Conservation (phyloP, 2,329 filamentous ascomycete genomes). For the Apiospora kogelbergensis region DNA sequence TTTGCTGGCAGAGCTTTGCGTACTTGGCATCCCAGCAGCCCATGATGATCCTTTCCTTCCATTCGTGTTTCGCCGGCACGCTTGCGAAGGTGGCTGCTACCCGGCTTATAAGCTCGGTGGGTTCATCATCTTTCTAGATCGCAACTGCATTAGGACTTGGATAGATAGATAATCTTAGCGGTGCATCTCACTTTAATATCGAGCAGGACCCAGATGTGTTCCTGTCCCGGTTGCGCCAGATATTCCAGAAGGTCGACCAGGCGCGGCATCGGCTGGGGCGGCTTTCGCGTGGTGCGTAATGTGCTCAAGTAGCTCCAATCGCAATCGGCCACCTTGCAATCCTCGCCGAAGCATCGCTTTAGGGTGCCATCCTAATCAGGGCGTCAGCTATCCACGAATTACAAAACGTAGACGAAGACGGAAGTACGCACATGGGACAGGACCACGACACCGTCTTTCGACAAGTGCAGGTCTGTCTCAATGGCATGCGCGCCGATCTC, state of each 20-base stretch:
- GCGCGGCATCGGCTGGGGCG: conserved; percentile 71
- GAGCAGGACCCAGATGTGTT: conserved; percentile 76
- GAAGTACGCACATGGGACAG: conserved; percentile 67
- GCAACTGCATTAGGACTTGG: no score
- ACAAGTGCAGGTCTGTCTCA: conserved; percentile 86
- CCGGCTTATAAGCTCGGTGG: conserved; percentile 67
- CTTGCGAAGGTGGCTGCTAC: conserved; percentile 64
- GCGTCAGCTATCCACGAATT: neutral
- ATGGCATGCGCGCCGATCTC: conserved; percentile 75
- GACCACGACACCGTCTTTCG: conserved; percentile 80
- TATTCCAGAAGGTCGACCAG: conserved; percentile 74
- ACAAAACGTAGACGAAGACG: neutral
- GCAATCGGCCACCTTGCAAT: conserved; percentile 71
- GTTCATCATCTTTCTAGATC: conserved; percentile 65
- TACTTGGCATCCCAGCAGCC: conserved; percentile 82
- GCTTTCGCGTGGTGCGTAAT: conserved; percentile 65
- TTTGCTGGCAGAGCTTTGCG: conserved; percentile 59
- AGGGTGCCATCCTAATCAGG: conserved; percentile 65
- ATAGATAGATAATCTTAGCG: no score
- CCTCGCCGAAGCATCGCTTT: conserved; percentile 78
- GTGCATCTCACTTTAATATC: conserved; percentile 73
- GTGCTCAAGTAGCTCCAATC: conserved; percentile 72
- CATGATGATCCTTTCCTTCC: conserved; percentile 73
- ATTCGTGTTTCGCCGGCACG: conserved; percentile 53
- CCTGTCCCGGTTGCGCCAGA: conserved; percentile 61